Conservation (phyloP, 2,329 filamentous ascomycete species). For the Xylariaceae sp. region DNA sequence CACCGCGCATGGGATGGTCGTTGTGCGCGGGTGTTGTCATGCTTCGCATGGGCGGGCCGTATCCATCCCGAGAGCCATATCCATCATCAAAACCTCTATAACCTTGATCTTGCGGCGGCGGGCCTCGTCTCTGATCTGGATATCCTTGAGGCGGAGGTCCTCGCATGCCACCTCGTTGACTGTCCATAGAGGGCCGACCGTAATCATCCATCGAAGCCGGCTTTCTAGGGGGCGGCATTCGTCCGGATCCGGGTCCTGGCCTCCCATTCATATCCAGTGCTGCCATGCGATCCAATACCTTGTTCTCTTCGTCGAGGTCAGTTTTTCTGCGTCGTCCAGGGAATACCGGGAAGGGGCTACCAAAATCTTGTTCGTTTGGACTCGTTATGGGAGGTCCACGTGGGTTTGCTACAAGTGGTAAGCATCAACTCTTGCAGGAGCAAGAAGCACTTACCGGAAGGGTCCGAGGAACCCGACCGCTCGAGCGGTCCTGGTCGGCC, state of each 20-base stretch:
- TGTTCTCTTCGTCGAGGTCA: constrained; percentile 36
- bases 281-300: constrained; percentile 38
- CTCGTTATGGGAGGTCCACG: constrained; percentile 17
- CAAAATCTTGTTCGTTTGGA: constrained; percentile 31
- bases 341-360: constrained; percentile 39
- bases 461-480: constrained; percentile 34
- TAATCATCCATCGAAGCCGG: constrained; percentile 32
- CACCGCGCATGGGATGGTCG: constrained; percentile 29
- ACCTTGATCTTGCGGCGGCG: constrained; percentile 27
- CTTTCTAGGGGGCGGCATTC: constrained; percentile 29
- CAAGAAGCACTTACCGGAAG: constrained; percentile 17
- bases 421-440: constrained; percentile 5
- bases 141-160: constrained; percentile 34
- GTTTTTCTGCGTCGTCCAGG: constrained; percentile 36
- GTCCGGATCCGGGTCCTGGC: constrained; percentile 24
- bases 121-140: constrained; percentile 32
- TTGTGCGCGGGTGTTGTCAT: constrained; percentile 57
- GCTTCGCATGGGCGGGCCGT: constrained; percentile 51
- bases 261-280: constrained; percentile 35
- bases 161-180: constrained; percentile 26
- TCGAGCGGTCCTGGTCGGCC: constrained; percentile 19
- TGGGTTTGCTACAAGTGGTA: constrained; percentile 17
- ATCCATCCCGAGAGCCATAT: constrained; percentile 35
- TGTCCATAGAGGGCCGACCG: constrained; percentile 31
- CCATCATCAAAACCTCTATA: constrained; percentile 37